Evolutionary conservation across 163 green algal species (phyloP).

Genomic region (Scenedesmus sp.): DNA sequence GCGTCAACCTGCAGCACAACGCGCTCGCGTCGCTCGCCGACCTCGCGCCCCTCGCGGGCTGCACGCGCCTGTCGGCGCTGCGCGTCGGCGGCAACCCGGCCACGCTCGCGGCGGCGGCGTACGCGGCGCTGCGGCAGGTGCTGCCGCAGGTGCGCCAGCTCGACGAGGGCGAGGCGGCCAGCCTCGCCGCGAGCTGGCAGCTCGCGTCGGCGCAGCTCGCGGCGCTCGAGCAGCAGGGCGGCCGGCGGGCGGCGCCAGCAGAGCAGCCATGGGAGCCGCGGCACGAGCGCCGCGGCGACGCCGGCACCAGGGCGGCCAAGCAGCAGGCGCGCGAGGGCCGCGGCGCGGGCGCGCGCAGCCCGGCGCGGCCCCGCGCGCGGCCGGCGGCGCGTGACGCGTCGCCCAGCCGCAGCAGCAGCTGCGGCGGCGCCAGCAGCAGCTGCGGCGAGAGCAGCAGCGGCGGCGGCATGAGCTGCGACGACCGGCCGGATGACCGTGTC

Average conservation of each 20-base stretch:
- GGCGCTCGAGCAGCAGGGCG: slow-evolving; percentile 46
- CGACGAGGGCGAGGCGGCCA: slow-evolving; percentile 51
- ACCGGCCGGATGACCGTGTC: no score
- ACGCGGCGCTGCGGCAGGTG: slow-evolving; percentile 52
- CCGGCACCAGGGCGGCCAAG: not conserved
- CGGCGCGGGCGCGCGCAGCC: no score
- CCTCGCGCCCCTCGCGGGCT: slow-evolving; percentile 63
- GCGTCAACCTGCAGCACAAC: slow-evolving; percentile 72
- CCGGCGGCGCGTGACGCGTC: no score
- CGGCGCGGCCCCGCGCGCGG: no score
- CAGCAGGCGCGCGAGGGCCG: not conserved
- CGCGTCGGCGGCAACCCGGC: slow-evolving; percentile 63
- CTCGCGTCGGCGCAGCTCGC: slow-evolving; percentile 57
- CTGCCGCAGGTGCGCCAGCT: slow-evolving; percentile 62
- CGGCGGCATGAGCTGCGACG: no score
- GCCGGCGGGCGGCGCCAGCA: slow-evolving; percentile 9
- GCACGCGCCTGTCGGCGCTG: slow-evolving; percentile 60
- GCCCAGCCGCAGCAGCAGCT: slow-evolving; percentile 10
- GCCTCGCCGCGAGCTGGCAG: slow-evolving; percentile 53
- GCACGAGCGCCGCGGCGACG: not conserved
- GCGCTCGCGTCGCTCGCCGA: slow-evolving; percentile 57
- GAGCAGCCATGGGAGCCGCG: not conserved
- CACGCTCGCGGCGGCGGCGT: slow-evolving; percentile 43
- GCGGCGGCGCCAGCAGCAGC: slow-evolving; percentile 14
- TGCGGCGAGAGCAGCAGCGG: slow-evolving; percentile 21